A percentile compares a stretch with the other conserved stretches of the same genome.
phyloP scores from a whole-genome alignment of 306 rosid species.

The Gleditsia sinensis region DNA sequence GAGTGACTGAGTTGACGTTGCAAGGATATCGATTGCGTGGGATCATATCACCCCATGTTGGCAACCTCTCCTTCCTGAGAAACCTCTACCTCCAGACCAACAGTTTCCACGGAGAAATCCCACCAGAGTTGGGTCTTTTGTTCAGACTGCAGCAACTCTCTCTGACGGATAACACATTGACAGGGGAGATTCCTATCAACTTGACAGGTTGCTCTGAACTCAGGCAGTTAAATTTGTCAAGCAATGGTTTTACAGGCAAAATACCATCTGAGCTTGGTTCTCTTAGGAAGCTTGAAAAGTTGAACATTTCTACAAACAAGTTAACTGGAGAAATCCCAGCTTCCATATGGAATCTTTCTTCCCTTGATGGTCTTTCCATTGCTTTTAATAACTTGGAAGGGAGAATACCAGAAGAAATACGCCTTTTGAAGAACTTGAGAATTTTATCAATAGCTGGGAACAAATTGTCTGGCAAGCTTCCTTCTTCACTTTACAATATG shows the following conservation, averaged over 20 bases:
- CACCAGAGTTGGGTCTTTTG: not conserved
- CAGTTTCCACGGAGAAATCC: conserved; percentile 3
- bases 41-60: not conserved
- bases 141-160: not conserved
- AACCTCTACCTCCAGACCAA: not conserved
- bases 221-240: not conserved
- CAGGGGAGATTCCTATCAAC: not conserved
- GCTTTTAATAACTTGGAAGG: not conserved
- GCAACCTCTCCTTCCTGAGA: not conserved
- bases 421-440: not conserved
- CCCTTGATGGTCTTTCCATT: not conserved
- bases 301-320: rapidly evolving
- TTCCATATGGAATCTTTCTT: conserved; percentile 29
- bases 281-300: not conserved
- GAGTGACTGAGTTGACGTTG: not conserved
- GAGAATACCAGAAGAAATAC: conserved; percentile 6
- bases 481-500: conserved; percentile 33
- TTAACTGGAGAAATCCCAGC: conserved; percentile 29
- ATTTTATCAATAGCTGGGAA: not conserved
- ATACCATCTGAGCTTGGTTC: conserved; percentile 16
- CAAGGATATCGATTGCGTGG: not conserved
- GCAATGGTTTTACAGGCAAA: not conserved
- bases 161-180: not conserved
- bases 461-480: conserved; percentile 17
- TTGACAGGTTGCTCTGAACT: not conserved